phyloP scores from a whole-genome alignment of 2,329 filamentous ascomycete species.

The Chrysosporium queenslandicum region DNA sequence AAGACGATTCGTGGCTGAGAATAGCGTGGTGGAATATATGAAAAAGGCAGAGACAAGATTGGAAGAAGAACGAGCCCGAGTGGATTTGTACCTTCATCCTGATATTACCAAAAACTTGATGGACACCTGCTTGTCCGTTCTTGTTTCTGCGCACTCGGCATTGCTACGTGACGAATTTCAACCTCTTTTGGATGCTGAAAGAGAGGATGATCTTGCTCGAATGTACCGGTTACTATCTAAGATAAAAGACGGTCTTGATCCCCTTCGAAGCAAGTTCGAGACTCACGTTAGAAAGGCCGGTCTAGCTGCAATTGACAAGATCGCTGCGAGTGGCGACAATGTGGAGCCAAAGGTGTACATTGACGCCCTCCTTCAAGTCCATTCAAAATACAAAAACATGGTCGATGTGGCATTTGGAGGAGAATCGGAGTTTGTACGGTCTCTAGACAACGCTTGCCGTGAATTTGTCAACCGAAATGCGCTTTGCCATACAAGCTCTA shows the following conservation, averaged over 20 bases:
- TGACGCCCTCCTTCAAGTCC: constrained; percentile 85
- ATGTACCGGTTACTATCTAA: constrained; percentile 90
- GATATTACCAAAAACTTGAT: constrained; percentile 80
- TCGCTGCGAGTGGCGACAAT: constrained; percentile 75
- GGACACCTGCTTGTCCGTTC: constrained; percentile 74
- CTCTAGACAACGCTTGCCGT: constrained; percentile 89
- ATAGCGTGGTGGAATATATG: constrained; percentile 98
- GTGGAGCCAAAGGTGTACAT: constrained; percentile 96
- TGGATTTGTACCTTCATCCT: constrained; percentile 78
- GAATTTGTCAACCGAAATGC: constrained; percentile 98
- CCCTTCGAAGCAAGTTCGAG: constrained; percentile 78
- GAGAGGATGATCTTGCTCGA: constrained; percentile 85
- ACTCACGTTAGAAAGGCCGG: constrained; percentile 86
- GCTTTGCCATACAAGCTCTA: constrained; percentile 85
- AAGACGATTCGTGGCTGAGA: constrained; percentile 87
- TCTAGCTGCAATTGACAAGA: constrained; percentile 77
- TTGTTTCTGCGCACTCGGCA: constrained; percentile 77
- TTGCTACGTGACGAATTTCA: constrained; percentile 96
- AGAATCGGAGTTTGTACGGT: constrained; percentile 92
- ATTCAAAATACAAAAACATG: constrained; percentile 82
- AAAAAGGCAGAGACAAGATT: constrained; percentile 91
- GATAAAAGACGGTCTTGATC: constrained; percentile 85
- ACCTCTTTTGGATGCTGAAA: constrained; percentile 81
- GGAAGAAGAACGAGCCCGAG: constrained; percentile 87
- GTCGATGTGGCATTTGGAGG: constrained; percentile 89